Evolutionary conservation across 1,284 basidiomycete species (phyloP).

Genomic region (Xerocomus minutiporus): DNA sequence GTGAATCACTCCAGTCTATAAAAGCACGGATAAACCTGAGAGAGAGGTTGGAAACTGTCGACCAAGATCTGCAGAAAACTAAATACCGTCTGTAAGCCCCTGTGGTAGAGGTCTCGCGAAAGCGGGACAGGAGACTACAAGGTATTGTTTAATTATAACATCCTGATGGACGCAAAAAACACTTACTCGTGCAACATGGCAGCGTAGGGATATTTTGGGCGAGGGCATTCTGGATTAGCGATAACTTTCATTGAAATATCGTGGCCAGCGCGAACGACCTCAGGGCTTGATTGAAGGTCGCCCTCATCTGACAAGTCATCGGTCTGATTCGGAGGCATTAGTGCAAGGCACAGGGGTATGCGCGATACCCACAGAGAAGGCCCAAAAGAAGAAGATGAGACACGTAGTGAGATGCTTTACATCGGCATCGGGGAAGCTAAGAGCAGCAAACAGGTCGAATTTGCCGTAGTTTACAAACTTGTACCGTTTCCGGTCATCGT

Average conservation of each 20-base stretch:
- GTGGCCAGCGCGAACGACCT: conserved; percentile 37
- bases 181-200: conserved; percentile 41
- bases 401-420: conserved; percentile 40
- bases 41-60: conserved; percentile 3
- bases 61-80: not conserved
- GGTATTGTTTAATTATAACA: conserved; percentile 11
- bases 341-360: not conserved
- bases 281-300: conserved; percentile 37
- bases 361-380: conserved; percentile 37
- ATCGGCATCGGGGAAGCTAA: conserved; percentile 44
- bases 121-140: conserved; percentile 35
- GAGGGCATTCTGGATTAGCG: conserved; percentile 30
- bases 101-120: conserved; percentile 36
- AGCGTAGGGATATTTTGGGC: conserved; percentile 39
- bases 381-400: conserved; percentile 45
- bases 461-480: conserved; percentile 37
- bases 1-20: conserved; percentile 38
- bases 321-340: conserved; percentile 28
- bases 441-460: conserved; percentile 42
- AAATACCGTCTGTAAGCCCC: conserved; percentile 37
- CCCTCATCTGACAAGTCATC: conserved; percentile 45
- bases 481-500: conserved; percentile 31
- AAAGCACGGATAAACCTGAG: conserved; percentile 38
- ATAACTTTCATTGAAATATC: conserved; percentile 33
- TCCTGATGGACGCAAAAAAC: not conserved